Evolutionary conservation across 805 yeast species (phyloP), one percentile per base, ranked within the genome.

Genomic region (Candida silvicultrix): DNA sequence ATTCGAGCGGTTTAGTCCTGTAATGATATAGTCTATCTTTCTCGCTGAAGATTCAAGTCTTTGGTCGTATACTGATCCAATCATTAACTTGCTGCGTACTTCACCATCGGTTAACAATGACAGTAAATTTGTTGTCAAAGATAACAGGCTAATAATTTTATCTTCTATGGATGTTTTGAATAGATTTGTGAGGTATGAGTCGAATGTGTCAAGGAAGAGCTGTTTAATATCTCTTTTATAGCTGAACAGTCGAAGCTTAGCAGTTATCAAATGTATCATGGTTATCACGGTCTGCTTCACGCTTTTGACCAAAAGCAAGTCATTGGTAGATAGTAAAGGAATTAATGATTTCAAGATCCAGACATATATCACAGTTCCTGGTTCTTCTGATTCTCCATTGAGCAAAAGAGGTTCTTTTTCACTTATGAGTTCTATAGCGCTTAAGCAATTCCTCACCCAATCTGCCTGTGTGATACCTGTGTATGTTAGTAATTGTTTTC

Each of bases 1-100:
- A 25, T 15, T 22, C 3, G 49, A 38, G 34, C 41, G 42, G 25
- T 42, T 31, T 2, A 50, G 15, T 22, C 45, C 46, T 1, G 50
- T 18, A n/a, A 58, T 29, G 1, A 53, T 45, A 31, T 45, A 52
- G 32, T 57, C 58, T 3, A 58, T 47, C 23, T 49, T 58, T 47
- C 63, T 52, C 0, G 55, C 42, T 3, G 51, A 57, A 1, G 58
- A 46, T 34, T 58, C 62, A 45, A 58, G 50, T 10, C 45, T 45
- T 19, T 48, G 55, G 31, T 59, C 63, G 37, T 49, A 49, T 1
- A 61, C 47, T 5, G 45, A 10, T 28, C 53, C 56, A 19, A 59
- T 39, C 46, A 56, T 38, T 41, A 59, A 28, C n/a, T 51, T 54
- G 22, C 42, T 47, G 42, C 48, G 47, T 23, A 58, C 45, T 20